A percentile compares a stretch with the other conserved stretches of the same genome.
Evolutionary conservation across 495 filamentous ascomycete genomes (phyloP).

Genomic region (Chaetomium tenue): DNA sequence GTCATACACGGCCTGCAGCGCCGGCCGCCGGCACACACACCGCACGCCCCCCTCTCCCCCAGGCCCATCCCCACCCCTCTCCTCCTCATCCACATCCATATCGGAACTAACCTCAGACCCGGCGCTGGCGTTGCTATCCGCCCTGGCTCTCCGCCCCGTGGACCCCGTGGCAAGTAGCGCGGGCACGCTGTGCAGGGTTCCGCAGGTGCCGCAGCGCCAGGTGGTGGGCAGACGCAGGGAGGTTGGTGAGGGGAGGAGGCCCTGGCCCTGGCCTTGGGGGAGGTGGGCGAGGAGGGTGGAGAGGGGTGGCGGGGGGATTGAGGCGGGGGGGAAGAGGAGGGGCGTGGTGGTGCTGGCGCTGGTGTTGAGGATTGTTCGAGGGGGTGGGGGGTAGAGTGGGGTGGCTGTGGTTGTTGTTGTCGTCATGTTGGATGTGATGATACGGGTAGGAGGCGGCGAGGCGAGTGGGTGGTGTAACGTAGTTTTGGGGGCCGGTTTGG

Average conservation of each 20-base stretch:
- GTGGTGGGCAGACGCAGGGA: slow-evolving; percentile 23
- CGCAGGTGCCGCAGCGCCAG: slow-evolving; percentile 36
- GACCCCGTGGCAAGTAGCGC: slow-evolving; percentile 16
- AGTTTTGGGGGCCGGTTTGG: background rate
- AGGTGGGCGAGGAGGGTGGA: background rate
- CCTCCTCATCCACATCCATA: background rate
- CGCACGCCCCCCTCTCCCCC: background rate
- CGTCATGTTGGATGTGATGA: background rate
- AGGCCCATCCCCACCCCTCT: background rate
- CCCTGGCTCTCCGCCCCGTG: too few relatives aligned
- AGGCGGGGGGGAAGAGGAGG: slow-evolving; percentile 4
- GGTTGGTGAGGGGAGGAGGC: background rate
- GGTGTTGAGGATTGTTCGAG: background rate
- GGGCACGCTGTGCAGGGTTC: slow-evolving; percentile 12
- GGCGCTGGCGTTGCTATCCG: background rate
- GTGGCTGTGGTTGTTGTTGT: background rate
- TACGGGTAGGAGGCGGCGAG: background rate
- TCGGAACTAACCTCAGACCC: background rate
- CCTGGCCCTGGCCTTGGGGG: background rate
- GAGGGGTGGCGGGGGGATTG: background rate
- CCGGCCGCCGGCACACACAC: slow-evolving; percentile 28
- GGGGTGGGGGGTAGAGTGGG: background rate
- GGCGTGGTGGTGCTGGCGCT: background rate
- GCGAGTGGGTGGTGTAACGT: too few relatives aligned
- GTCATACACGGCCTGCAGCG: slow-evolving; percentile 38